Evolutionary conservation across 169 alveolate genomes (phyloP).

Genomic region (Eimeria sp.): DNA sequence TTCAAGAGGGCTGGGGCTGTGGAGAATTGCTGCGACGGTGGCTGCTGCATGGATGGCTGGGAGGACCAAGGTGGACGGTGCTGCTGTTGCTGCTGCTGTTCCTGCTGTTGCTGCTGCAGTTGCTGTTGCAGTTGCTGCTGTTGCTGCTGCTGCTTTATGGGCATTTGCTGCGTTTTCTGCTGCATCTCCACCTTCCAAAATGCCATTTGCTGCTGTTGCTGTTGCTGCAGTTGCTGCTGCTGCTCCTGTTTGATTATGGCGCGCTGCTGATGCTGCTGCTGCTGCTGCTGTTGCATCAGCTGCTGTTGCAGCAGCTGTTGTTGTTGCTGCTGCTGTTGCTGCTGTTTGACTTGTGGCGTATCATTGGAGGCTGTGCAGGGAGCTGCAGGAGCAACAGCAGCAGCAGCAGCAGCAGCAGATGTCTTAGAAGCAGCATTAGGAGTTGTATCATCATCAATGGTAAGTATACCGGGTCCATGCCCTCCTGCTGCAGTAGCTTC

Average conservation of each 20-base stretch:
- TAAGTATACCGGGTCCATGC: too few species aligned
- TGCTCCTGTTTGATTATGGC: too few species aligned
- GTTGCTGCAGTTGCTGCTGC: not conserved
- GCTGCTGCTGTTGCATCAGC: not conserved
- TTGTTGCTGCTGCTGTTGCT: not conserved
- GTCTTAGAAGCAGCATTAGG: too few species aligned
- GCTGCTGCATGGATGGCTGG: constrained; percentile 12
- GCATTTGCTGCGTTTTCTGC: not conserved
- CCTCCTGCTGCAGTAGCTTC: not conserved
- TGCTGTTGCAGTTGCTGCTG: constrained; percentile 26
- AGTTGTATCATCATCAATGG: too few species aligned
- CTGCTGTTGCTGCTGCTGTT: not conserved
- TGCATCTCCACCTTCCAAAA: not conserved
- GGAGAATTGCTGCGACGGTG: not conserved
- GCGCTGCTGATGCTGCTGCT: not conserved
- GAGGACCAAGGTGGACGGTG: not conserved
- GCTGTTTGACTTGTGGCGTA: too few species aligned
- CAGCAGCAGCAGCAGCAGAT: too few species aligned
- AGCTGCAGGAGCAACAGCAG: too few species aligned
- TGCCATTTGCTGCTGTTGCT: not conserved
- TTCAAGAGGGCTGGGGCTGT: not conserved
- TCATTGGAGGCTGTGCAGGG: too few species aligned
- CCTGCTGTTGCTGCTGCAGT: constrained; percentile 10
- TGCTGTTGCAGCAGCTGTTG: not conserved
- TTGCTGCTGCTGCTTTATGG: constrained; percentile 9